A percentile compares a stretch with the other conserved stretches of the same genome.
phyloP scores from a whole-genome alignment of 176 grass and related monocot genomes.

The Hordeum vulgare region DNA sequence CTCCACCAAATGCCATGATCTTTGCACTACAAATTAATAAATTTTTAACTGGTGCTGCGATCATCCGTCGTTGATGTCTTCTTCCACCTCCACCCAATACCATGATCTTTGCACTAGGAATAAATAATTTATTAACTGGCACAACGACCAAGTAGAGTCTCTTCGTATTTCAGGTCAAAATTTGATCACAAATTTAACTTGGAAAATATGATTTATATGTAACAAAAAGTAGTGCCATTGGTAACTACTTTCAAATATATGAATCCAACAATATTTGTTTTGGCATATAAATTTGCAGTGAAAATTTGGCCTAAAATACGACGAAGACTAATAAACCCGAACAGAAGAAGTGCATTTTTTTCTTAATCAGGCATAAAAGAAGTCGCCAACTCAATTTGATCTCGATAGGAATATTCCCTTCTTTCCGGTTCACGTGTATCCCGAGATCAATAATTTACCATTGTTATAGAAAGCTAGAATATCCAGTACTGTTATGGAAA shows the following conservation, averaged over 20 bases:
- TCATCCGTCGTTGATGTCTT: neutral
- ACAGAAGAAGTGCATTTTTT: neutral
- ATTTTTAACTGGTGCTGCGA: neutral
- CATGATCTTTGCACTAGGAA: neutral
- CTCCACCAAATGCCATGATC: neutral
- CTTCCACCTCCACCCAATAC: neutral
- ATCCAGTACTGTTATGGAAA: too few species aligned
- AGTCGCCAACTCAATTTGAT: neutral
- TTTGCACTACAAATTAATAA: neutral
- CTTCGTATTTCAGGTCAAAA: neutral
- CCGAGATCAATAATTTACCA: neutral
- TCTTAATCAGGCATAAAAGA: neutral
- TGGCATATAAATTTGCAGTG: neutral
- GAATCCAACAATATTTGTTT: neutral
- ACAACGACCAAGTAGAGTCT: too few species aligned
- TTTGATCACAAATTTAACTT: neutral
- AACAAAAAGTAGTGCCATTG: neutral
- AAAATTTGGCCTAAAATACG: neutral
- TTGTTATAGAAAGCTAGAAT: neutral
- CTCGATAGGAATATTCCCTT: neutral
- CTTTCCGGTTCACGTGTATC: neutral
- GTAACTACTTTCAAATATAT: neutral
- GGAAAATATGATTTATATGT: neutral
- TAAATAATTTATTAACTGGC: neutral
- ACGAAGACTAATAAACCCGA: neutral